Conservation (phyloP, 345 rosid species). For the Combretum micranthum region DNA sequence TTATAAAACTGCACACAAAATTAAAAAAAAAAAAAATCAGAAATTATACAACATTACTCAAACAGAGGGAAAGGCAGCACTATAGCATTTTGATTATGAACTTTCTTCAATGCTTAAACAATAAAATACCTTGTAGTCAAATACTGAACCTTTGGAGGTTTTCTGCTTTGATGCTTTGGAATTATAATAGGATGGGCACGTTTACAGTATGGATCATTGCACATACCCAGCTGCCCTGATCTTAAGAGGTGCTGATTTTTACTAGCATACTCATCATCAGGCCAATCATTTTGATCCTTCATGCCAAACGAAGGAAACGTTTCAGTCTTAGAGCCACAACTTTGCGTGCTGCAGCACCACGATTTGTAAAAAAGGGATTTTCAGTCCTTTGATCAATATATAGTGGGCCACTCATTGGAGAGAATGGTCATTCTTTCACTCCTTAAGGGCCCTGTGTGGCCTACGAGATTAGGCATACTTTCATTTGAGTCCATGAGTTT, state of each 20-base stretch:
- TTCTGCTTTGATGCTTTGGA: slow-evolving; percentile 28
- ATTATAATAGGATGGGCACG: slow-evolving; percentile 67
- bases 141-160: slow-evolving; percentile 34
- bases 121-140: slow-evolving; percentile 45
- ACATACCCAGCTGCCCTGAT: slow-evolving; percentile 83
- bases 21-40: background rate
- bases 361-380: slow-evolving; percentile 20
- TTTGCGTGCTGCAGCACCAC: slow-evolving; percentile 13
- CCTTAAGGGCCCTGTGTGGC: slow-evolving; percentile 81
- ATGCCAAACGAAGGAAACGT: slow-evolving; percentile 19
- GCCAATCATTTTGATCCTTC: slow-evolving; percentile 31
- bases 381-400: slow-evolving; percentile 29
- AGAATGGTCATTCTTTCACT: slow-evolving; percentile 44
- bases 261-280: slow-evolving; percentile 25
- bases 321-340: slow-evolving; percentile 7
- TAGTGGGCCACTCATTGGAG: slow-evolving; percentile 74
- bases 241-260: slow-evolving; percentile 66
- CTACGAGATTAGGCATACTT: slow-evolving; percentile 31
- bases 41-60: background rate
- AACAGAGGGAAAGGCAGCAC: background rate
- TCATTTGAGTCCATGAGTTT: slow-evolving; percentile 38
- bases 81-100: background rate
- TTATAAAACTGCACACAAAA: slow-evolving; percentile 60
- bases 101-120: background rate
- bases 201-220: slow-evolving; percentile 88